Evolutionary conservation across 208 protist genomes (phyloP).

Genomic region (Trypanosomatidae sp.): DNA sequence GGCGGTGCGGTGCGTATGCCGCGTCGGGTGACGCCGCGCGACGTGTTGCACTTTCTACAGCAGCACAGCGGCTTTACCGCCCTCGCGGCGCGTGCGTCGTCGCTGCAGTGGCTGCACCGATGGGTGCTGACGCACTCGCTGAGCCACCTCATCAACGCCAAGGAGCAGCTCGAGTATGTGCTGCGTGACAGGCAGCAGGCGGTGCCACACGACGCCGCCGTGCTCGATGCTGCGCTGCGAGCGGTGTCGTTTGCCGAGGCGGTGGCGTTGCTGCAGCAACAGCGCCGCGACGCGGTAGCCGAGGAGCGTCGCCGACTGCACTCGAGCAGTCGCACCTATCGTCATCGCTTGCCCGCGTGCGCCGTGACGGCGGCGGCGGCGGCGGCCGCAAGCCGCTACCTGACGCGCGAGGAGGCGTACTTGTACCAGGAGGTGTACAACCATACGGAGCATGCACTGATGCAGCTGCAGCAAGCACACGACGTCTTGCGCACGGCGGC

Average conservation of each 20-base stretch:
- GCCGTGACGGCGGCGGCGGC: constrained; percentile 43
- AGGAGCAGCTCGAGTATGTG: constrained; percentile 73
- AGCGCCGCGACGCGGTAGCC: constrained; percentile 47
- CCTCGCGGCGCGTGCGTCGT: constrained; percentile 52
- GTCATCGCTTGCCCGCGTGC: constrained; percentile 25
- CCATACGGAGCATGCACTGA: constrained; percentile 64
- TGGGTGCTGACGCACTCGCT: constrained; percentile 77
- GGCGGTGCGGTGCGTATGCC: neutral
- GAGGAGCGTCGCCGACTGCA: constrained; percentile 54
- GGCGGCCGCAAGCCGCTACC: constrained; percentile 48
- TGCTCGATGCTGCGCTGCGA: constrained; percentile 28
- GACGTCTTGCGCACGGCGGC: constrained; percentile 11
- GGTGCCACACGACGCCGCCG: constrained; percentile 25
- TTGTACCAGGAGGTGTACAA: constrained; percentile 81
- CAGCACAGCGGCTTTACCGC: constrained; percentile 31
- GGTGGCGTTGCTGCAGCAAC: constrained; percentile 41
- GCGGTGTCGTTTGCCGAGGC: constrained; percentile 40
- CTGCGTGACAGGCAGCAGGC: constrained; percentile 21
- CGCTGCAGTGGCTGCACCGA: constrained; percentile 70
- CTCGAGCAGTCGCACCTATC: constrained; percentile 54
- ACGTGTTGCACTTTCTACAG: constrained; percentile 39
- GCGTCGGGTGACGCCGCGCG: constrained; percentile 6
- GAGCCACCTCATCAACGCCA: constrained; percentile 43
- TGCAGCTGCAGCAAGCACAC: constrained; percentile 39
- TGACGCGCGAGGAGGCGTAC: constrained; percentile 70